Evolutionary conservation across 306 rosid genomes (phyloP), one percentile per base, ranked within the genome.

Genomic region (Vicia sativa): DNA sequence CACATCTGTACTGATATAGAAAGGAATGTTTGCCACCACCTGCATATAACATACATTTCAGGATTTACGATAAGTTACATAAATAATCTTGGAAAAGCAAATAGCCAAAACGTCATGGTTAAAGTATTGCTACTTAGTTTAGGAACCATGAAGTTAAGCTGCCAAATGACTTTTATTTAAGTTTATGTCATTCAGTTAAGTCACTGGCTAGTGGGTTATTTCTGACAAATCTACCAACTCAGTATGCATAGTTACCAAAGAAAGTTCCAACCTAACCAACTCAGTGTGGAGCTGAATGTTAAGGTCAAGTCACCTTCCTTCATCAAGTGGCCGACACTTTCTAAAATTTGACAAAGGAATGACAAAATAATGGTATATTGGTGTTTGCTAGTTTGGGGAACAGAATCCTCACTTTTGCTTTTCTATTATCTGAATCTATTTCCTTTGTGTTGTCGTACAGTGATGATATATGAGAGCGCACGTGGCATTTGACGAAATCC

Each of bases 11-110:
- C 91, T 87, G 63, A 90, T 82, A 77, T 92, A 90, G 43, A 92
- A 92, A 31, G 98, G 96, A 74, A 92, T 82, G 78, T 90, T 93
- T 28, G 96, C 84, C 34, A 93, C 91, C 39, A 93, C 97, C 96
- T 93, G 85, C 73, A 77, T 58, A 49, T 28, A 62, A 73, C 41
- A 67, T 72, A 63, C 29, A 53, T 67, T 64, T 75, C 38, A 70
- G 77, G 66, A 60, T 53, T 60, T 34, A 7, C 59, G 69, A 7
- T 37, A 55, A 21, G 29, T 60, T 52, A 38, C 28, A 59, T 66
- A 46, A 21, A 18, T 60, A 28, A 58, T 16, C n/a, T 67, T 21
- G 68, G 65, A 26, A 67, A 13, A 45, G 23, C 1, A 29, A 11
- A 67, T 15, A n/a, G 55, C 14, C 19, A 67, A 71, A 67, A 55